A percentile compares a stretch with the other conserved stretches of the same genome.
These are phyloP conservation scores for Mucor sp. DNA, from an alignment of 371 early-diverging fungal genomes.

Conservation along the genomic window DNA sequence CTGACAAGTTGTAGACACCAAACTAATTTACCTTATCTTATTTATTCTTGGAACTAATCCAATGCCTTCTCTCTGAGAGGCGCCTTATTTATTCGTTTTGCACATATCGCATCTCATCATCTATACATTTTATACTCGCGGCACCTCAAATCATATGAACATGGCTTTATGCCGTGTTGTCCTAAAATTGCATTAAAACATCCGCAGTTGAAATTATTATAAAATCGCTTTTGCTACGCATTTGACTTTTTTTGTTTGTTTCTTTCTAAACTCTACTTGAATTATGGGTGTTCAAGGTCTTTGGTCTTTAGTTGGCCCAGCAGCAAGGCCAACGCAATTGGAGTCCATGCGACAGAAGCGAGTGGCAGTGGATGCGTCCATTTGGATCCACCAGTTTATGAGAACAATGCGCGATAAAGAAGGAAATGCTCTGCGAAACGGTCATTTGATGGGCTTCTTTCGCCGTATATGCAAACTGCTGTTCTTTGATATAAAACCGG, in stretches of 20 bases:
- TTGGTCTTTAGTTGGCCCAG: slow-evolving; percentile 88
- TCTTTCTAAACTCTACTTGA: neutral
- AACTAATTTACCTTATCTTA: neutral
- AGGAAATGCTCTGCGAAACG: slow-evolving; percentile 80
- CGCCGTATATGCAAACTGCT: slow-evolving; percentile 93
- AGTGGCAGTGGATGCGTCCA: slow-evolving; percentile 93
- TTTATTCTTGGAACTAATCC: neutral
- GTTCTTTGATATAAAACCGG: slow-evolving; percentile 87
- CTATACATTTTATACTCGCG: neutral
- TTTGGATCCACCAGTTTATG: slow-evolving; percentile 97
- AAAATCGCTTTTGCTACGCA: neutral
- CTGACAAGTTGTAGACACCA: slow-evolving; percentile 8
- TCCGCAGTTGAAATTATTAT: neutral
- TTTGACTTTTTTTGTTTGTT: neutral
- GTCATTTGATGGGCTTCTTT: slow-evolving; percentile 93
- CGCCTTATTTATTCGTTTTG: neutral
- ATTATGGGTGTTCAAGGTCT: slow-evolving; percentile 96
- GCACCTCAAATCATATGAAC: neutral
- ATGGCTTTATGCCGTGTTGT: neutral
- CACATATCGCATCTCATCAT: neutral
- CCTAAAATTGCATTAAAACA: neutral
- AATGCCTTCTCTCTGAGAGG: neutral
- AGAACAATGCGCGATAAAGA: slow-evolving; percentile 90
- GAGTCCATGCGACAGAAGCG: slow-evolving; percentile 75
- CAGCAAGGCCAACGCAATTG: slow-evolving; percentile 77